phyloP scores from a whole-genome alignment of 1,284 basidiomycete species.

The Malassezia sp. region DNA sequence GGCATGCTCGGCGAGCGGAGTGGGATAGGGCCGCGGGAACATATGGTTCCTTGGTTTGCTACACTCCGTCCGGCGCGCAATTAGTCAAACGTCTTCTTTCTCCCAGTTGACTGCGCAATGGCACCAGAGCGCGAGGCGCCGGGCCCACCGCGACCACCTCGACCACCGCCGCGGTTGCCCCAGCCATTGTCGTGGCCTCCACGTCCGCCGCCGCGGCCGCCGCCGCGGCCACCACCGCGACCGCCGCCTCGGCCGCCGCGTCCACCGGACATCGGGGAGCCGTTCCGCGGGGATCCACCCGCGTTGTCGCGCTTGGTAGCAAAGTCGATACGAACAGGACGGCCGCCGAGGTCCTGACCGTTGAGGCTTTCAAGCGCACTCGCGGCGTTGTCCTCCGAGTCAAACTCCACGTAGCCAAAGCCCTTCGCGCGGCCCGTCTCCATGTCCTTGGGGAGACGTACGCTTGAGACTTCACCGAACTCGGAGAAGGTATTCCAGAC shows the following conservation, averaged over 20 bases:
- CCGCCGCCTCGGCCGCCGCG: conserved; percentile 50
- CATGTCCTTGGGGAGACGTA: conserved; percentile 83
- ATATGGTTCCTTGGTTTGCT: no score
- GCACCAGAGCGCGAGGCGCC: conserved; percentile 58
- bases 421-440: conserved; percentile 86
- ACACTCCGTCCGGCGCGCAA: no score
- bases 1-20: no score
- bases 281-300: conserved; percentile 52
- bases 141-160: conserved; percentile 21
- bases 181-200: conserved; percentile 32
- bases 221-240: conserved; percentile 19
- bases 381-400: conserved; percentile 65
- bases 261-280: conserved; percentile 48
- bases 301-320: conserved; percentile 55
- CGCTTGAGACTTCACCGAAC: conserved; percentile 74
- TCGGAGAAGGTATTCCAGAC: conserved; percentile 87
- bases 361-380: conserved; percentile 62
- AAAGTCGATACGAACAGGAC: conserved; percentile 73
- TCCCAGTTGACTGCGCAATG: conserved; percentile 62
- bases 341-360: conserved; percentile 71
- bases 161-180: conserved; percentile 23
- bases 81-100: conserved; percentile 66
- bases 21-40: no score
- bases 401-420: conserved; percentile 93
- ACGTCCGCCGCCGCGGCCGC: conserved; percentile 18